A percentile compares a stretch with the other conserved stretches of the same genome.
Evolutionary conservation across 768 basidiomycete genomes (phyloP).

Genomic region (Mycena pura): DNA sequence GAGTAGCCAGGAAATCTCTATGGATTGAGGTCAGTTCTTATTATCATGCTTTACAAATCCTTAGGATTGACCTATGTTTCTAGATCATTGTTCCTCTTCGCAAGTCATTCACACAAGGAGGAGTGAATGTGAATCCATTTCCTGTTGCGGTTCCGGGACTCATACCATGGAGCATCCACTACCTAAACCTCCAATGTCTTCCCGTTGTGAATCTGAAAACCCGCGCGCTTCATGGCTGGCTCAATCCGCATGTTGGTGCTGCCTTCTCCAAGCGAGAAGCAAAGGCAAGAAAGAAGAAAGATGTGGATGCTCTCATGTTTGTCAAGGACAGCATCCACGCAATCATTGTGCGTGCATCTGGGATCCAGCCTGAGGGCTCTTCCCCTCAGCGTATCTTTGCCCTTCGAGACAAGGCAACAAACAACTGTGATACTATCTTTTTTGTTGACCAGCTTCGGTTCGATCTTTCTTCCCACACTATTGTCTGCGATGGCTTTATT

Average conservation of each 20-base stretch:
- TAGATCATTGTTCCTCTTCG: slow-evolving; percentile 24
- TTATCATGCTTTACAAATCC: slow-evolving; percentile 29
- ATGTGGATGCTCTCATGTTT: slow-evolving; percentile 38
- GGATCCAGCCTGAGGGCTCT: slow-evolving; percentile 28
- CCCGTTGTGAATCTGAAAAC: slow-evolving; percentile 32
- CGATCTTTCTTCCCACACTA: slow-evolving; percentile 55
- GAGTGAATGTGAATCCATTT: slow-evolving; percentile 32
- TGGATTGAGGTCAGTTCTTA: slow-evolving; percentile 43
- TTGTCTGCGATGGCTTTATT: slow-evolving; percentile 58
- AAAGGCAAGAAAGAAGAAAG: slow-evolving; percentile 41
- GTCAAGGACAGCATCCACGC: slow-evolving; percentile 41
- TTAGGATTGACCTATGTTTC: slow-evolving; percentile 11
- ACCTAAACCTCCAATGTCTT: slow-evolving; percentile 36
- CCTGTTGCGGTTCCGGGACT: slow-evolving; percentile 27
- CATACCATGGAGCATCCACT: slow-evolving; percentile 41
- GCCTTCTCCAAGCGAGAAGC: slow-evolving; percentile 35
- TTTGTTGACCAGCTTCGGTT: slow-evolving; percentile 54
- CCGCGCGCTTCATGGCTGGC: slow-evolving; percentile 30
- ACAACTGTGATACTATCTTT: slow-evolving; percentile 45
- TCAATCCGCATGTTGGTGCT: slow-evolving; percentile 31
- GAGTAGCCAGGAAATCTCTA: slow-evolving; percentile 10
- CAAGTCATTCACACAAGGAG: slow-evolving; percentile 32
- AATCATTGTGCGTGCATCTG: slow-evolving; percentile 34
- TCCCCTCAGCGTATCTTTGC: slow-evolving; percentile 23
- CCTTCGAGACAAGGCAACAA: slow-evolving; percentile 29